Base-by-base conservation (phyloP, 1,284 basidiomycete species). In the Cutaneotrichosporon spelunceum region DNA sequence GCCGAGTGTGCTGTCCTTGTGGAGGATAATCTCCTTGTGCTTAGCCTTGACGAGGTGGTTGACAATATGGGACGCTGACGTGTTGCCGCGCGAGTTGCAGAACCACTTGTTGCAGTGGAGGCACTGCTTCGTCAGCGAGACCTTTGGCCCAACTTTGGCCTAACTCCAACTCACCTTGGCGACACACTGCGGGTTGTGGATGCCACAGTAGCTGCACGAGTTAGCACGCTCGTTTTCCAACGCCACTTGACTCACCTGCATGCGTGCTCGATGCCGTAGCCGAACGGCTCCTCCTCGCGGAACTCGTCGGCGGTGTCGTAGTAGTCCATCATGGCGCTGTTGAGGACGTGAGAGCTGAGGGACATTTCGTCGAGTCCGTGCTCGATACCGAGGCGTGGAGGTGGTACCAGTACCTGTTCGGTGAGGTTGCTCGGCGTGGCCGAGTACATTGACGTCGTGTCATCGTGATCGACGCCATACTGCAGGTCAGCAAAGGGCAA, bases 81-180 rank as follows among this genome's bases (percentile, higher is more conserved):
- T 97, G 73, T 94, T 95, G 57, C 95, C 94, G 57, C 95, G 87
- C n/a, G 95, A 95, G 79, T 99, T 99, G 83, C 96, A 99, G 79
- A 99, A 99, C 93, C 95, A 99, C 78, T 99, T 99, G 61, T 87
- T 87, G 79, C 96, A 99, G 56, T 93, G 81, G 34, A 98, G 84
- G 73, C 96, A 99, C 81, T 80, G 55, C 2, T 33, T 47, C 21
- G 54, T 65, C 33, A 66, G 62, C 57, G 44, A 27, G 27, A 39
- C 24, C 16, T 16, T 50, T 14, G 13, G 13, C 21, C 19, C 5
- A 13, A 10, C 6, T 11, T n/a, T n/a, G n/a, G n/a, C n/a, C n/a
- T n/a, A n/a, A n/a, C n/a, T n/a, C n/a, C n/a, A n/a, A 67, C 73
- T 53, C 34, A 77, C 78, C 69, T 96, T 95, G 65, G 99, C 95